Evolutionary conservation across 1,284 basidiomycete genomes (phyloP), one percentile per base, ranked within the genome.

Genomic region (Cronartium ribicola): DNA sequence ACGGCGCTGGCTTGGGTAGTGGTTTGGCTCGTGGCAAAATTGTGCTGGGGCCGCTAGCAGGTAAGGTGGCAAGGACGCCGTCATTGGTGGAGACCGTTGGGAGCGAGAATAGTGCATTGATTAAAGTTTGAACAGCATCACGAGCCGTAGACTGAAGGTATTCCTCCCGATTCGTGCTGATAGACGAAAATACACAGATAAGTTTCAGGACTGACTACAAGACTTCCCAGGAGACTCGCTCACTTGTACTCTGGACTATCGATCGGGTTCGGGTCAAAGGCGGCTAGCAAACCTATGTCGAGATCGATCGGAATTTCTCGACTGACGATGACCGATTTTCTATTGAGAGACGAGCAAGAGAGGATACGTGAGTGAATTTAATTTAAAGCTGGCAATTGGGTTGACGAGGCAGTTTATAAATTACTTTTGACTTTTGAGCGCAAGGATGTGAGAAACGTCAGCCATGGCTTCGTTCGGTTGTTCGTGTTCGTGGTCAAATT

Each of bases 11-110:
- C 80, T 94, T 94, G 0, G 95, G 95, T 36, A 98, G 84, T 1
- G 90, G 90, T 82, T 99, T 98, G 60, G 94, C 87, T 43, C 95
- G 87, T 0, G 95, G 95, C 1, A 98, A 86, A 62, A 84, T 83
- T 44, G 89, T 91, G 5, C 84, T 87, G 5, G 92, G 88, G 1
- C 87, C 81, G 55, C 78, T 77, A 13, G 75, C 41, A 0, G 95
- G 94, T 3, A 97, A 88, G 75, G 88, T 84, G 1, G 90, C 92
- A 67, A 95, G 85, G 0, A 92, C 92, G 0, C 94, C 95, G 78
- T 93, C 89, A 46, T 88, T 85, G 8, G 91, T 89, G 29, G 87
- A 83, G 46, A 85, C 84, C 7, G 89, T 90, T 13, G 94, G 93
- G 8, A 95, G 88, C 40, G 87, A 83, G 82, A 95, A 97, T 67